phyloP scores from a whole-genome alignment of 352 stramenopile species.

The Phytophthora boehmeriae region DNA sequence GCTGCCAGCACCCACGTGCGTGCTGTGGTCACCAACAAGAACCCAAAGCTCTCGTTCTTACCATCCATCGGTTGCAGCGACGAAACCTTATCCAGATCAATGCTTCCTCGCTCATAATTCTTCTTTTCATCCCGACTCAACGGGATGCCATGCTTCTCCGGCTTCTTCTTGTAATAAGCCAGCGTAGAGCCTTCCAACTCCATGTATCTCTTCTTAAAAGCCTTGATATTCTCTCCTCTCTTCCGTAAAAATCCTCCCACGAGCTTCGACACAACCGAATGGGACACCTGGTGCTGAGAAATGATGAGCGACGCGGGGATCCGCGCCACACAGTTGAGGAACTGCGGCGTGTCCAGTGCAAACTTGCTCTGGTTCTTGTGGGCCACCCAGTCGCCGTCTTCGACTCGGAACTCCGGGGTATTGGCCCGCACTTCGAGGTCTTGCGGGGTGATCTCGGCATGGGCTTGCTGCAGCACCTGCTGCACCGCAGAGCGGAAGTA shows the following conservation, averaged over 20 bases:
- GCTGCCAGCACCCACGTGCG: conserved; percentile 76
- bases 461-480: conserved; percentile 66
- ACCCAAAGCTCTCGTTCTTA: conserved; percentile 62
- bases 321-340: conserved; percentile 73
- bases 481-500: conserved; percentile 70
- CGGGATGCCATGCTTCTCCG: conserved; percentile 71
- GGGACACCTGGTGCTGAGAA: conserved; percentile 37
- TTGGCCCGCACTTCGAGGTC: conserved; percentile 85
- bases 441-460: conserved; percentile 70
- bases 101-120: conserved; percentile 56
- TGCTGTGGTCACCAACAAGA: conserved; percentile 74
- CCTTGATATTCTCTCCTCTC: conserved; percentile 71
- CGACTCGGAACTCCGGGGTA: conserved; percentile 82
- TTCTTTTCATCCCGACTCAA: conserved; percentile 75
- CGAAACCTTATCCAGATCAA: conserved; percentile 77
- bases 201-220: conserved; percentile 85
- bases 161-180: conserved; percentile 85
- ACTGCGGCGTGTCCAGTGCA: conserved; percentile 64
- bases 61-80: conserved; percentile 71
- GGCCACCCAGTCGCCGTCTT: conserved; percentile 82
- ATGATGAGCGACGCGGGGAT: conserved; percentile 70
- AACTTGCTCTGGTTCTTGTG: conserved; percentile 72
- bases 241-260: conserved; percentile 72
- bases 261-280: conserved; percentile 32
- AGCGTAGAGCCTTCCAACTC: conserved; percentile 69